Conservation (phyloP, 768 basidiomycete species). For the Infundibulicybe gibba region DNA sequence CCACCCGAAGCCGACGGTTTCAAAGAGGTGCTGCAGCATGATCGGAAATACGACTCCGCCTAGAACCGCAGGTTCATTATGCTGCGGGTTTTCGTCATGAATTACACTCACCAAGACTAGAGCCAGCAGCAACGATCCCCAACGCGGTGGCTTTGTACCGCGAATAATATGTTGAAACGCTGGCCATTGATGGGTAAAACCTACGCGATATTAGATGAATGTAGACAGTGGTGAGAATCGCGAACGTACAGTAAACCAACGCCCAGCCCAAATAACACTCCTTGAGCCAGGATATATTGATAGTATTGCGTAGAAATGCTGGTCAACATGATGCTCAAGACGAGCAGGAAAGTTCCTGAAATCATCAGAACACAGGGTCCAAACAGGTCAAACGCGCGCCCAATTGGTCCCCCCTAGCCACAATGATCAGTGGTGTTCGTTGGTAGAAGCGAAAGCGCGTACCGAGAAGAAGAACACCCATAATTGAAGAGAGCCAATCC, state of each 20-base stretch:
- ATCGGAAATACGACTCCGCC: constrained; percentile 74
- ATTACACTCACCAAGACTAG: constrained; percentile 47
- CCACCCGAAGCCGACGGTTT: constrained; percentile 57
- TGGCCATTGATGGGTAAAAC: constrained; percentile 68
- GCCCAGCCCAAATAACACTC: constrained; percentile 61
- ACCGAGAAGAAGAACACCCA: constrained; percentile 72
- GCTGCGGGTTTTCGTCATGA: background rate
- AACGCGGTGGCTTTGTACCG: constrained; percentile 68
- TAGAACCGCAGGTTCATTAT: constrained; percentile 12
- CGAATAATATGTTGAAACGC: constrained; percentile 62
- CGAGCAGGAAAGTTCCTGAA: constrained; percentile 44
- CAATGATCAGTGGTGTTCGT: background rate
- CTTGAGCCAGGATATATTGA: constrained; percentile 61
- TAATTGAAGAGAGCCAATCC: constrained; percentile 69
- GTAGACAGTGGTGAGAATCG: constrained; percentile 3
- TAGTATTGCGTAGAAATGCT: constrained; percentile 56
- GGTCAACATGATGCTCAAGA: constrained; percentile 54
- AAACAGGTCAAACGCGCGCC: constrained; percentile 54
- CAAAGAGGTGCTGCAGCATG: constrained; percentile 55
- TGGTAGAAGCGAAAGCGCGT: constrained; percentile 13
- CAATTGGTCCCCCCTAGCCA: constrained; percentile 58
- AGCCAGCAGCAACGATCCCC: constrained; percentile 70
- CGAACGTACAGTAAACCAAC: constrained; percentile 56
- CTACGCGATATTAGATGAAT: constrained; percentile 27
- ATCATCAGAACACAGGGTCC: constrained; percentile 55